Evolutionary conservation across 176 grass and related monocot species (phyloP), one percentile per base, ranked within the genome.

Genomic region (Neostapfia colusana): DNA sequence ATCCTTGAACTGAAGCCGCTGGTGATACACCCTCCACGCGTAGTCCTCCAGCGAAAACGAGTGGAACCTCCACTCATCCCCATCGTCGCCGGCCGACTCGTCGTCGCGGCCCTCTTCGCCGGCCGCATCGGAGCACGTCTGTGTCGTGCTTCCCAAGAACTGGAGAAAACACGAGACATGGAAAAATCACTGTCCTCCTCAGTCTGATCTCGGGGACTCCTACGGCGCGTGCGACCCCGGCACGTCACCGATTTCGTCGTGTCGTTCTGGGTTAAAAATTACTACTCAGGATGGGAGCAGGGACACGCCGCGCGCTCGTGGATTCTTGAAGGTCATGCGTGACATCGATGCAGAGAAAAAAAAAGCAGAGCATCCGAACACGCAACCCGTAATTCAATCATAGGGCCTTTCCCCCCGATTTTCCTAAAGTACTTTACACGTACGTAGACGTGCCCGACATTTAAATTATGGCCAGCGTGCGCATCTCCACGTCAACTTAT

Each of bases 21-120:
- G 84, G 48, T 93, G 58, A 28, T 82, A 90, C 36, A 89, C 50
- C 84, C 84, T 85, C 90, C 90, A 93, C 53, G 87, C 90, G 25
- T 89, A 89, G 51, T 87, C 84, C 69, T 93, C 81, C 28, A 93
- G 70, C 12, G 26, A 42, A 38, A 93, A 83, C 15, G 78, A 73
- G 36, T 39, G 77, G 75, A 87, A 93, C 64, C 15, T 90, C 67
- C 64, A 79, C 7, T 24, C 65, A 27, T 78, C 70, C 14, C 43
- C 75, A 0, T 80, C 46, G 13, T 31, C 69, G 6, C 16, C 53
- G 12, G 67, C 25, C 4, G 7, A n/a, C 39, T 77, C 65, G 37
- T 36, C 77, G 3, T 14, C 41, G n/a, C 17, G 9, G 43, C 21
- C 82, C 12, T 87, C 82, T 10, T 85, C 69, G 4, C 63, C 31